Evolutionary conservation across 768 basidiomycete genomes (phyloP).

Genomic region (Rossbeevera mucosa): DNA sequence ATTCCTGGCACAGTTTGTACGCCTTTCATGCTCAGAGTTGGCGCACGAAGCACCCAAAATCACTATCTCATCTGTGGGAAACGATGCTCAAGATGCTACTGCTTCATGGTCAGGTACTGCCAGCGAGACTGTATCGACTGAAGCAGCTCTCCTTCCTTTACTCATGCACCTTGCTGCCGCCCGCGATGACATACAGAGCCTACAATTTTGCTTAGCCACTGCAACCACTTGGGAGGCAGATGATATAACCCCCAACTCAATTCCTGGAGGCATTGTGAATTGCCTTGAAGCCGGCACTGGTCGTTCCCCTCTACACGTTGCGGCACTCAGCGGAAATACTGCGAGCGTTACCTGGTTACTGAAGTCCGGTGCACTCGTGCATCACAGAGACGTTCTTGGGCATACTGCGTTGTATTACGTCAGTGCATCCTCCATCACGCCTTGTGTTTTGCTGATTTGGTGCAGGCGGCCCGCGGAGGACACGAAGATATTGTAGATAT

Average conservation of each 20-base stretch:
- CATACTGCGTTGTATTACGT: constrained; percentile 86
- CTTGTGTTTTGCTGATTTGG: constrained; percentile 1
- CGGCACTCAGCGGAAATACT: constrained; percentile 62
- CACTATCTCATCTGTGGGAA: constrained; percentile 30
- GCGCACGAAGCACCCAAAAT: constrained; percentile 36
- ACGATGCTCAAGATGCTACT: constrained; percentile 38
- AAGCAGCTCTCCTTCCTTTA: constrained; percentile 69
- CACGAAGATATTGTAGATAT: constrained; percentile 56
- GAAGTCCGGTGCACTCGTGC: constrained; percentile 73
- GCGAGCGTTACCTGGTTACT: constrained; percentile 47
- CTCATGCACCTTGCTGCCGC: constrained; percentile 77
- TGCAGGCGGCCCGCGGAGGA: constrained; percentile 71
- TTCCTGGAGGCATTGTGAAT: constrained; percentile 70
- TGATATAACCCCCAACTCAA: constrained; percentile 18
- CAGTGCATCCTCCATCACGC: constrained; percentile 18
- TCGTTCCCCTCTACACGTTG: constrained; percentile 73
- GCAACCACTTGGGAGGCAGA: constrained; percentile 24
- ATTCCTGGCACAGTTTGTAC: constrained; percentile 64
- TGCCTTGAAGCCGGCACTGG: constrained; percentile 67
- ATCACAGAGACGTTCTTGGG: constrained; percentile 72
- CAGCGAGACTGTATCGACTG: constrained; percentile 65
- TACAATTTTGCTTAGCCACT: constrained; percentile 54
- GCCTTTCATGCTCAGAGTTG: constrained; percentile 48
- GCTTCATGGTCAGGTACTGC: constrained; percentile 80
- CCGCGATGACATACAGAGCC: constrained; percentile 57